Conservation (phyloP, 345 rosid species). For the Citrus mangshanensis region DNA sequence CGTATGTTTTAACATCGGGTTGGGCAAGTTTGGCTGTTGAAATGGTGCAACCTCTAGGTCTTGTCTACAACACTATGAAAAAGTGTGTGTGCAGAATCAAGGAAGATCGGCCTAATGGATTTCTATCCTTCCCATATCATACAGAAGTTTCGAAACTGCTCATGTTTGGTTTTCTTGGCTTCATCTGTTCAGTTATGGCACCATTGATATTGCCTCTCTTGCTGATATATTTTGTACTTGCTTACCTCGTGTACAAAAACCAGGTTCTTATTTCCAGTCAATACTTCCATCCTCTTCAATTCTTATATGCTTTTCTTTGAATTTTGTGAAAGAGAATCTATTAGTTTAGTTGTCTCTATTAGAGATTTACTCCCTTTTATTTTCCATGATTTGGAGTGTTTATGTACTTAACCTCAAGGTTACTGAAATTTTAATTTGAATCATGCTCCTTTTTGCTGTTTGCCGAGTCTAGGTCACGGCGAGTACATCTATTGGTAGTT, state of each 20-base stretch:
- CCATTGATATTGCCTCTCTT: slow-evolving; percentile 79
- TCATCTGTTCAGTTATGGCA: slow-evolving; percentile 75
- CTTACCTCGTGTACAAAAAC: slow-evolving; percentile 68
- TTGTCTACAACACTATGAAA: slow-evolving; percentile 46
- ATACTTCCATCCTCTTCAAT: background rate
- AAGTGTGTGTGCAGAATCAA: slow-evolving; percentile 39
- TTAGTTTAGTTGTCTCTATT: background rate
- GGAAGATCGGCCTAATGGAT: slow-evolving; percentile 42
- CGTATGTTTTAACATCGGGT: slow-evolving; percentile 85
- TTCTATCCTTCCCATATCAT: slow-evolving; percentile 70
- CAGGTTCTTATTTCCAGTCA: slow-evolving; percentile 46
- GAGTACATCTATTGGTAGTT: background rate
- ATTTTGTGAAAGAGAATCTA: background rate
- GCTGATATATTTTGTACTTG: slow-evolving; percentile 68
- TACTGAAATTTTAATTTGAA: background rate
- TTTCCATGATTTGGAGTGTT: background rate
- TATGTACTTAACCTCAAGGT: background rate
- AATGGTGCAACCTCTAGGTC: slow-evolving; percentile 63
- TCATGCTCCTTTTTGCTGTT: background rate
- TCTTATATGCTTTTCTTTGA: slow-evolving; percentile 2
- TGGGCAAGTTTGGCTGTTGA: slow-evolving; percentile 84
- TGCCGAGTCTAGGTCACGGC: background rate
- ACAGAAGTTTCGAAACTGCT: slow-evolving; percentile 83
- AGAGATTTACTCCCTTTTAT: background rate
- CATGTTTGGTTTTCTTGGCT: slow-evolving; percentile 81